phyloP scores from a whole-genome alignment of 441 rosid genomes.

The Iberis amara region DNA sequence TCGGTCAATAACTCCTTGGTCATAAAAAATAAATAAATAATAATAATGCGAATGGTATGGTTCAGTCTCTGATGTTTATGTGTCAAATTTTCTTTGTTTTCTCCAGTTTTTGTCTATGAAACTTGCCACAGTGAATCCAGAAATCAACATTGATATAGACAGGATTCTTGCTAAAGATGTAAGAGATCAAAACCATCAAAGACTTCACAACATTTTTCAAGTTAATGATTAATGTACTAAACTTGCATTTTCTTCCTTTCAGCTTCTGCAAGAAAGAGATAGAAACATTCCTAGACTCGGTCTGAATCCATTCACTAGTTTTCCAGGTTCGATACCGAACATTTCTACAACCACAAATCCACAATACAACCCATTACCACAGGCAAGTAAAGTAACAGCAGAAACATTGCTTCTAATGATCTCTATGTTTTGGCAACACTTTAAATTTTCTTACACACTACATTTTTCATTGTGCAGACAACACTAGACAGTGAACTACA shows the following conservation, averaged over 20 bases:
- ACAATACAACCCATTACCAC: constrained; percentile 52
- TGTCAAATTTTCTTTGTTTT: constrained; percentile 11
- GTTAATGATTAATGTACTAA: constrained; percentile 25
- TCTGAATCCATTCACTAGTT: constrained; percentile 40
- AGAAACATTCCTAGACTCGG: constrained; percentile 43
- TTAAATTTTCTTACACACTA: background rate
- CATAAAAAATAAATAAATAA: too few relatives aligned
- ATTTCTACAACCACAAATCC: constrained; percentile 43
- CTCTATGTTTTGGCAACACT: background rate
- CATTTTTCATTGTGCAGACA: constrained; percentile 32
- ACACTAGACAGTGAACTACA: constrained; percentile 62
- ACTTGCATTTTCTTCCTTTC: constrained; percentile 15
- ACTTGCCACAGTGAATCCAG: constrained; percentile 91
- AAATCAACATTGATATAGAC: constrained; percentile 60
- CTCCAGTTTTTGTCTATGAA: constrained; percentile 92
- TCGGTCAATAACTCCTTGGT: too few relatives aligned
- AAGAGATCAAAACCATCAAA: constrained; percentile 27
- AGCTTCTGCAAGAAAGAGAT: constrained; percentile 61
- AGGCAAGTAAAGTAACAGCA: constrained; percentile 32
- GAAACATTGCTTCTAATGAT: background rate
- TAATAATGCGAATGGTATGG: too few relatives aligned
- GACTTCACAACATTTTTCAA: background rate
- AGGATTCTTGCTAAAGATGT: constrained; percentile 80
- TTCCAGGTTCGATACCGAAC: constrained; percentile 45
- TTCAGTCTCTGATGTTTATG: background rate